phyloP scores from a whole-genome alignment of 768 basidiomycete species.

The Tricholoma terreum region DNA sequence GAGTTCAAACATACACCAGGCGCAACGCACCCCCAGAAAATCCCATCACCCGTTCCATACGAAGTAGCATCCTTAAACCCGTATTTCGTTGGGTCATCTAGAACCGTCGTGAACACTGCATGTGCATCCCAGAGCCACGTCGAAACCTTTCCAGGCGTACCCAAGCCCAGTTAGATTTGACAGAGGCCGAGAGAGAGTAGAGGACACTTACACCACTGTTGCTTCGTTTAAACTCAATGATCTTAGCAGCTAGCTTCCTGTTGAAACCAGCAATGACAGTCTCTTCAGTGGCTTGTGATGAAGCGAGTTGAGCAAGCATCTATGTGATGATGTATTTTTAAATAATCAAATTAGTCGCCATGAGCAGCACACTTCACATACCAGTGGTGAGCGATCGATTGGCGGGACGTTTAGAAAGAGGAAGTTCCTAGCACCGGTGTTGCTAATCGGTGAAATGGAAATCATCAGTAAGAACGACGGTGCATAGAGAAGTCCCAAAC shows the following conservation, averaged over 20 bases:
- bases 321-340: slow-evolving; percentile 14
- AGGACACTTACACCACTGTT: slow-evolving; percentile 42
- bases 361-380: slow-evolving; percentile 11
- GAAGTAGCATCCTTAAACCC: slow-evolving; percentile 55
- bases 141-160: slow-evolving; percentile 31
- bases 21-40: slow-evolving; percentile 54
- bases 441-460: slow-evolving; percentile 23
- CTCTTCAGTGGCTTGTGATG: slow-evolving; percentile 39
- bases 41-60: slow-evolving; percentile 37
- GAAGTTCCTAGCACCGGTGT: slow-evolving; percentile 55
- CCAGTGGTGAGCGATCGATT: slow-evolving; percentile 42
- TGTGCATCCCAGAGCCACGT: slow-evolving; percentile 52
- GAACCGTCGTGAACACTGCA: slow-evolving; percentile 45
- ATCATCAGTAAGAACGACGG: background rate
- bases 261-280: slow-evolving; percentile 52
- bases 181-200: background rate
- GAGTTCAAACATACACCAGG: background rate
- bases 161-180: background rate
- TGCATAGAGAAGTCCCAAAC: background rate
- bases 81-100: slow-evolving; percentile 46
- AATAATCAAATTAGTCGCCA: background rate
- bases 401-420: slow-evolving; percentile 44
- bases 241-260: slow-evolving; percentile 40
- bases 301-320: slow-evolving; percentile 46
- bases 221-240: slow-evolving; percentile 38